Conservation (phyloP, 2,329 filamentous ascomycete genomes). For the Podosphaera xanthii region DNA sequence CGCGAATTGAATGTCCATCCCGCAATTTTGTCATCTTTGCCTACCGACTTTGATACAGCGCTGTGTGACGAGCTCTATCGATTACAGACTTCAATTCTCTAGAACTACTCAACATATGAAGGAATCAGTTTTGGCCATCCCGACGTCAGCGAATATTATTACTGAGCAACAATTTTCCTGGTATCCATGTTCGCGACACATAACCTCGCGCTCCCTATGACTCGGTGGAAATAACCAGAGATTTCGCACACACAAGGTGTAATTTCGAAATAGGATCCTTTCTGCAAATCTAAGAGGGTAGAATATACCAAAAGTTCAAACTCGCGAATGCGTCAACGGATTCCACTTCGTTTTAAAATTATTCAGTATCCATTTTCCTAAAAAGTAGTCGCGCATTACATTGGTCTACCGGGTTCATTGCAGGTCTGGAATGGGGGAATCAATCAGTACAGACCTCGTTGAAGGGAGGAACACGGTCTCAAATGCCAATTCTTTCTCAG, state of each 20-base stretch:
- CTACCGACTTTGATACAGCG: conserved; percentile 6
- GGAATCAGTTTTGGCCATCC: conserved; percentile 2
- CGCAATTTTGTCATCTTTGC: conserved; percentile 1
- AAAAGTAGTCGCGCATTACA: conserved; percentile 52
- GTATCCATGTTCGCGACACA: conserved; percentile 8
- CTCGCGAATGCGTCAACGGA: conserved; percentile 48
- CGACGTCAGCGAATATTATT: conserved; percentile 5
- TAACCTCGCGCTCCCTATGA: conserved; percentile 4
- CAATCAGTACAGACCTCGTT: conserved; percentile 27
- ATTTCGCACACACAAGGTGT: conserved; percentile 6
- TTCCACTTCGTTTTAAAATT: conserved; percentile 40
- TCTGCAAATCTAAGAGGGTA: conserved; percentile 31
- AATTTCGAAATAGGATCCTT: conserved; percentile 36
- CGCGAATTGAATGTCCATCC: not conserved
- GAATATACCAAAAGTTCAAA: conserved; percentile 30
- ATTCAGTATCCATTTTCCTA: conserved; percentile 25
- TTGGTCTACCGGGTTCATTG: conserved; percentile 43
- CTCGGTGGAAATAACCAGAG: conserved; percentile 4
- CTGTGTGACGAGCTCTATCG: conserved; percentile 8
- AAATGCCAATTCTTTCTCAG: conserved; percentile 23
- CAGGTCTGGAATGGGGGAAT: conserved; percentile 57
- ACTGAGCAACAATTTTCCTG: conserved; percentile 5
- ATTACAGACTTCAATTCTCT: conserved; percentile 4
- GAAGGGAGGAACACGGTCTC: conserved; percentile 7
- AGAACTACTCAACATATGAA: conserved; percentile 2